Base-by-base conservation (phyloP, 2,329 filamentous ascomycete species). In the Fusarium nisikadoi region DNA sequence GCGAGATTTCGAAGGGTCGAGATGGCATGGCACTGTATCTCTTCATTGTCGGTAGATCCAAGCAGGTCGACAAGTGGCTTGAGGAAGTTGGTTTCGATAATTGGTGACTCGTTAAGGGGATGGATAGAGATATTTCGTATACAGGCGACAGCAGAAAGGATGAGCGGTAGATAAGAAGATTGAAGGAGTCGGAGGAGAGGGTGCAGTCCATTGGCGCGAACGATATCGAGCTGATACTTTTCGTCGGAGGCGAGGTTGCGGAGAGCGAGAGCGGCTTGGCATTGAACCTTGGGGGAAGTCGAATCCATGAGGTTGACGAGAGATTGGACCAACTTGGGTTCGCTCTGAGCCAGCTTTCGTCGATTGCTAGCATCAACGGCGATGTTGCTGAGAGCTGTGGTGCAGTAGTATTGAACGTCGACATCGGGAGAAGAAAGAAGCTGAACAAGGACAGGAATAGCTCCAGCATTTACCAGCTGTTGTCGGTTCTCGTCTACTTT, bases 81-180 rank as follows among this genome's bases (percentile, higher is more conserved):
- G 67, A 99, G 84, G 82, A 99, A 99, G 65, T 95, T 96, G 43
- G 95, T 95, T 79, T 99, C 96, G 78, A 99, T 99, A 73, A 99
- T 99, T 1, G 96, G 96, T 16, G 95, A 98, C 83, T 99, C 96
- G 83, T 99, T 99, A 79, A 95, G 87, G 23, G 96, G 96, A 80
- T 99, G 96, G 74, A 99, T 99, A 63, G 95, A 98, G 75, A 99
- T 99, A 81, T 99, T 99, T 77, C 96, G 93, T 80, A 99, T 99
- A 80, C 96, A 99, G 54, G 96, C 96, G 72, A 99, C 96, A 49
- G 96, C 96, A 25, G 95, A 98, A 42, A 98, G 90, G 67, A 98
- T 98, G 60, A 99, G 89, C 17, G 96, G 96, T 14, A 98, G 90
- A 77, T 98, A 98, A 17, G 95, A 97, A 3, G 95, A 98, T 82